These are phyloP conservation scores for Microcyclosporella mali DNA, from an alignment of 2,329 filamentous ascomycete genomes.

Conservation along the genomic window DNA sequence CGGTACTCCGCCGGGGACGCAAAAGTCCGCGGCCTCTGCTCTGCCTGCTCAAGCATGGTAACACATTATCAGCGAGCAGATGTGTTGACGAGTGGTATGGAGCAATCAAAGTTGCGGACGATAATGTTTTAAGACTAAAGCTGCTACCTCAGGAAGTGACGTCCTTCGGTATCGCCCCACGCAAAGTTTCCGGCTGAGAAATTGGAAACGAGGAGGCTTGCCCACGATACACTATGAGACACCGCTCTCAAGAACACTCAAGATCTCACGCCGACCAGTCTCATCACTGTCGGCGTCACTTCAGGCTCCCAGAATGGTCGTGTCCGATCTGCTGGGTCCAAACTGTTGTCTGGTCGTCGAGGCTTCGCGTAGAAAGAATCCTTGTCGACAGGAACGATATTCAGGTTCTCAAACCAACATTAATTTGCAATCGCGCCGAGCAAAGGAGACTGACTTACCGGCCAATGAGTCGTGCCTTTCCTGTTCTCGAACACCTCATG, in stretches of 20 bases:
- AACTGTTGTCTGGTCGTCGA: slow-evolving; percentile 12
- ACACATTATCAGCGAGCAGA: no score
- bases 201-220: no score
- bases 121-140: no score
- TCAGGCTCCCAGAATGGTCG: slow-evolving; percentile 15
- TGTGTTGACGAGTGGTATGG: no score
- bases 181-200: no score
- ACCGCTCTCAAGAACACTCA: neutral
- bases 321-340: slow-evolving; percentile 13
- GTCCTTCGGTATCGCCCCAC: no score
- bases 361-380: slow-evolving; percentile 14
- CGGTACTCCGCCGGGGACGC: no score
- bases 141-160: no score
- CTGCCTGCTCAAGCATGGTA: no score
- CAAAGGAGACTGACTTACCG: slow-evolving; percentile 2
- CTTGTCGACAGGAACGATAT: slow-evolving; percentile 18
- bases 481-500: slow-evolving; percentile 14
- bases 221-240: no score
- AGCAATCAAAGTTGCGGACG: no score
- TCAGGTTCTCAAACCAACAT: slow-evolving; percentile 15
- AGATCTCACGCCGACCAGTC: slow-evolving; percentile 12
- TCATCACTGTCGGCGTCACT: slow-evolving; percentile 12
- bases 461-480: slow-evolving; percentile 23
- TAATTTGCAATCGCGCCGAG: neutral
- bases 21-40: no score